Base-by-base conservation (phyloP, 73 alveolate species). In the Paramecium octaurelia region DNA sequence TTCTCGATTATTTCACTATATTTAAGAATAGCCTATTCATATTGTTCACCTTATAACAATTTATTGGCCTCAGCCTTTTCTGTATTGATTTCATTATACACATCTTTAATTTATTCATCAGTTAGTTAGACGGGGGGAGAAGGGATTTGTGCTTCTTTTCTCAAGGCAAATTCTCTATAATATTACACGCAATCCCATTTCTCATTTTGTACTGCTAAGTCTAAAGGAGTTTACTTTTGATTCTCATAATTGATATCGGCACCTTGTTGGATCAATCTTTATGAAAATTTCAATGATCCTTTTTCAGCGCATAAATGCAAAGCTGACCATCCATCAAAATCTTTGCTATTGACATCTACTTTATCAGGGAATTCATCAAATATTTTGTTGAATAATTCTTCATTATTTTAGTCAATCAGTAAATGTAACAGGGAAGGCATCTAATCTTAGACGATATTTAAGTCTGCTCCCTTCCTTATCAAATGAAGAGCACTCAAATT, bases 271-370 rank as follows among this genome's bases (percentile, higher is more conserved):
- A 87, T 64, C n/a, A 87, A 58, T 21, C 35, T 43, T 5, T 59
- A 23, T 40, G 70, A 58, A 87, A 42, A 87, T 40, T 73, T 57
- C 11, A 87, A 48, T 24, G 42, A 42, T 59, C 93, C 93, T 68
- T 87, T 87, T 27, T 87, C 93, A 9, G 93, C 93, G 69, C 93
- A 87, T 38, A 87, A 64, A 21, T 87, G 57, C 40, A 87, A 87
- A 38, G 85, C 88, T 16, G 88, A 64, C 93, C 93, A 87, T 60
- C 93, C 93, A 20, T 59, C 35, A 23, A 54, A 89, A 87, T 87
- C 93, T 43, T 36, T 64, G 8, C 36, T 58, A 87, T 87, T 87
- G 1, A 64, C 93, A 64, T 87, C 93, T 4, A 77, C 54, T 64
- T 40, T 87, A 21, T 64, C 84, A 14, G 21, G 3, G 31, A 27